A percentile compares a stretch with the other conserved stretches of the same genome.
Evolutionary conservation across 768 basidiomycete species (phyloP).

Genomic region (Mycena amicta): DNA sequence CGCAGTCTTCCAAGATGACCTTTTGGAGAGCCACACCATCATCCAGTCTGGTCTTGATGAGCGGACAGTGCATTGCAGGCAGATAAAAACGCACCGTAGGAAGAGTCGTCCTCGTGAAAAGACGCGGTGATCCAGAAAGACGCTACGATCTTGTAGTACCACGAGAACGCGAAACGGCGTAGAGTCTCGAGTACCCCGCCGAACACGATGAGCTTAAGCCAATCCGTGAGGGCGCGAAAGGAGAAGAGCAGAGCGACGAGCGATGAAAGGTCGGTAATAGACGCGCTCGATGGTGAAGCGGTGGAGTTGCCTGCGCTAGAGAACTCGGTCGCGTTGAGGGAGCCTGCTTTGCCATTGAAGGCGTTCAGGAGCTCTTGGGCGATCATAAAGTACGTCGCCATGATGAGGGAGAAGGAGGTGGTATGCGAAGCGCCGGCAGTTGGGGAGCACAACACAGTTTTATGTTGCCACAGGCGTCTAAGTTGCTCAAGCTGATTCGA

Average conservation of each 20-base stretch:
- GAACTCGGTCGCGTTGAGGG: constrained; percentile 12
- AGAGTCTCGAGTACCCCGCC: constrained; percentile 64
- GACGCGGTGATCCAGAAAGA: constrained; percentile 65
- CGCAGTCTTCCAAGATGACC: constrained; percentile 33
- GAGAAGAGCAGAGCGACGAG: constrained; percentile 51
- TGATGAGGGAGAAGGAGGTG: too few relatives aligned
- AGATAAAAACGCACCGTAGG: constrained; percentile 48
- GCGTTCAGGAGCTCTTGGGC: constrained; percentile 27
- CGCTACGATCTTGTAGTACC: constrained; percentile 47
- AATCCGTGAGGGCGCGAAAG: constrained; percentile 58
- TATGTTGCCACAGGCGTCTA: too few relatives aligned
- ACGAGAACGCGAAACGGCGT: constrained; percentile 46
- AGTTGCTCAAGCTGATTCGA: too few relatives aligned
- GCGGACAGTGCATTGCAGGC: neutral
- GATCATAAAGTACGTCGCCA: constrained; percentile 30
- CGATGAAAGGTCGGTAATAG: constrained; percentile 32
- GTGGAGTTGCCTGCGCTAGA: constrained; percentile 17
- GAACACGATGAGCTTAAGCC: constrained; percentile 62
- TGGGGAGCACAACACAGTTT: too few relatives aligned
- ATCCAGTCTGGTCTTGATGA: constrained; percentile 75
- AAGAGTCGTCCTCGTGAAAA: constrained; percentile 60
- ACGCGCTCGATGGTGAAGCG: constrained; percentile 34
- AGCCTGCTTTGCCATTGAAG: constrained; percentile 4
- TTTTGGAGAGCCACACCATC: constrained; percentile 64
- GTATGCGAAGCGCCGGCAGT: too few relatives aligned